phyloP scores from a whole-genome alignment of 2,329 filamentous ascomycete species.

The Exserohilum rostratum region DNA sequence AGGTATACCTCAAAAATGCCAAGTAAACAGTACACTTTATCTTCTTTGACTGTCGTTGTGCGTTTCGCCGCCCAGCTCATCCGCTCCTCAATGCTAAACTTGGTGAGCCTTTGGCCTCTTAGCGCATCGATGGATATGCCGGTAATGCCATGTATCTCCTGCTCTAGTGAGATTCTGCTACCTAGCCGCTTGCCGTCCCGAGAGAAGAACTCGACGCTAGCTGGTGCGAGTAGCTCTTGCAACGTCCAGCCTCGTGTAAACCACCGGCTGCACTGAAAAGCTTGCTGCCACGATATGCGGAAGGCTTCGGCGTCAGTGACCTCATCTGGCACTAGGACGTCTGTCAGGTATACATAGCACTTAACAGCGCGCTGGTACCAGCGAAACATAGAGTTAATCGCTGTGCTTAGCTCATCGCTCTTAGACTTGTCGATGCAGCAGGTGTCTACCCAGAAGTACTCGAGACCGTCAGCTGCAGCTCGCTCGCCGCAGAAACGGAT shows the following conservation, averaged over 20 bases:
- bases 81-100: slow-evolving; percentile 25
- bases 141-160: slow-evolving; percentile 18
- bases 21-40: slow-evolving; percentile 31
- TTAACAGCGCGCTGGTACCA: slow-evolving; percentile 9
- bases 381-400: slow-evolving; percentile 6
- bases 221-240: too few species aligned
- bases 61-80: slow-evolving; percentile 33
- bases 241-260: slow-evolving; percentile 21
- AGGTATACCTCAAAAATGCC: slow-evolving; percentile 31
- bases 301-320: slow-evolving; percentile 11
- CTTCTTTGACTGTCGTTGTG: slow-evolving; percentile 28
- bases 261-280: slow-evolving; percentile 17
- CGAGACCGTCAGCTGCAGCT: slow-evolving; percentile 21
- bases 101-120: slow-evolving; percentile 9
- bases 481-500: slow-evolving; percentile 13
- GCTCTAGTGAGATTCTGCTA: slow-evolving; percentile 14
- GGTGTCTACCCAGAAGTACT: too few species aligned
- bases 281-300: slow-evolving; percentile 10
- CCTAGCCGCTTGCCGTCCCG: slow-evolving; percentile 15
- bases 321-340: slow-evolving; percentile 15
- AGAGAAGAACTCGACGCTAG: slow-evolving; percentile 25
- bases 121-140: slow-evolving; percentile 13
- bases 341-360: slow-evolving; percentile 19
- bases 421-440: slow-evolving; percentile 10
- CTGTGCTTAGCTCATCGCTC: slow-evolving; percentile 3